Base-by-base conservation (phyloP, 495 filamentous ascomycete genomes). In the Annulohypoxylon moriforme region DNA sequence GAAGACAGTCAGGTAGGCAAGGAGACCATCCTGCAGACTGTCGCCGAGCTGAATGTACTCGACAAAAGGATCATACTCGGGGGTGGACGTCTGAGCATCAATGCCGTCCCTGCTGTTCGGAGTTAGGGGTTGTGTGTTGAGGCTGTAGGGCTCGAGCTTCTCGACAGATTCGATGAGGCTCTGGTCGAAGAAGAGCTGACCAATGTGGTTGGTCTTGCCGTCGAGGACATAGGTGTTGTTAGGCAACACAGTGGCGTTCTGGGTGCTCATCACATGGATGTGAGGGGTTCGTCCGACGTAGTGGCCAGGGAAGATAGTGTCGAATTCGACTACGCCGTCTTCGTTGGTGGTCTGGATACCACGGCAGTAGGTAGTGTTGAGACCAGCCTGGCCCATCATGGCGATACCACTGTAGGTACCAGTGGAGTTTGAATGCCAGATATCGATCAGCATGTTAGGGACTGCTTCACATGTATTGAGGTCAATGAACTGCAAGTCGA, bases 401-500 rank as follows among this genome's bases (percentile, higher is more conserved):
- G 58, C 40, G 16, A 80, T 60, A 5, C 79, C 80, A 0, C 81
- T 83, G 75, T 88, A 88, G 24, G 84, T 80, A 33, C 86, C 86
- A 2, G 85, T 89, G 10, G 87, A 36, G 72, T 89, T 89, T 77
- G 79, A 82, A 58, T 79, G 77, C 68, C 74, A 76, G n/a, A 87
- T 78, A 52, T 90, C 87, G 60, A 84, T 77, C 55, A 83, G 82
- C 7, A 88, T 68, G 40, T 83, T 76, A 3, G 79, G 67, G 36
- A 88, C 78, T 0, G 86, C 83, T 69, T 83, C 78, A 68, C 87
- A 89, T 60, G 79, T 86, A 31, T 79, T 76, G 40, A 84, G 75
- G 59, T 89, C 85, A 52, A 89, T 82, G 75, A 87, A 84, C 61
- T 89, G 87, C 20, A 82, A 75, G 34, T 89, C 86, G 1, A 89